Base-by-base conservation (phyloP, 345 rosid genomes). In the Rhizophora apiculata region DNA sequence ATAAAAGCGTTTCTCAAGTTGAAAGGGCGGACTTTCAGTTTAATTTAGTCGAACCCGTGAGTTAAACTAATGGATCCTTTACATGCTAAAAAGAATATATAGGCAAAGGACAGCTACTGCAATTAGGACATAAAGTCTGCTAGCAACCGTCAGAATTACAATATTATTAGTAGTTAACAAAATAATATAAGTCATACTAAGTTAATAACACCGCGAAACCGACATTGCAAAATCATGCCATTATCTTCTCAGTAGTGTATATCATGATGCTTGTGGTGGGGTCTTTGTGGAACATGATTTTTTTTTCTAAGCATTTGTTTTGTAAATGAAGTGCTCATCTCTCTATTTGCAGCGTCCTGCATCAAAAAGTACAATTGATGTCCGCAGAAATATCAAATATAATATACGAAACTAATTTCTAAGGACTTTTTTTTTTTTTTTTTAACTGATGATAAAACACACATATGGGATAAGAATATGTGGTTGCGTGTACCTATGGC, bases 401-500 rank as follows among this genome's bases (percentile, higher is more conserved):
- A 13, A 43, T 43, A 13, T 15, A 43, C 18, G 18, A 43, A 43
- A 43, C 5, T 13, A 43, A 43, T 43, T 39, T 15, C 18, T 43
- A 43, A 3, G 49, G 49, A 11, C 16, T 3, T 43, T 43, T 13
- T 15, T 13, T 43, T 43, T 11, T 43, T 43, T 11, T 39, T 43
- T 43, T 43, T 3, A 11, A 15, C 15, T 43, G 49, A 13, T 8
- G 37, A 34, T 34, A 34, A 34, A 34, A 34, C 37, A 1, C 37
- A 34, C 8, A 34, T 3, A 43, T 11, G 49, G 18, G 18, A 43
- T 13, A 13, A 43, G 49, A 56, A 63, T 49, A 9, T 19, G 11
- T 5, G 48, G 49, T 71, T 62, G 66, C 78, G 75, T 79, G 76
- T 51, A 62, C 81, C 79, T 21, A 43, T 32, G 54, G 71, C 68